phyloP scores from a whole-genome alignment of 1,284 basidiomycete species.

The Austroboletus rostrupii region DNA sequence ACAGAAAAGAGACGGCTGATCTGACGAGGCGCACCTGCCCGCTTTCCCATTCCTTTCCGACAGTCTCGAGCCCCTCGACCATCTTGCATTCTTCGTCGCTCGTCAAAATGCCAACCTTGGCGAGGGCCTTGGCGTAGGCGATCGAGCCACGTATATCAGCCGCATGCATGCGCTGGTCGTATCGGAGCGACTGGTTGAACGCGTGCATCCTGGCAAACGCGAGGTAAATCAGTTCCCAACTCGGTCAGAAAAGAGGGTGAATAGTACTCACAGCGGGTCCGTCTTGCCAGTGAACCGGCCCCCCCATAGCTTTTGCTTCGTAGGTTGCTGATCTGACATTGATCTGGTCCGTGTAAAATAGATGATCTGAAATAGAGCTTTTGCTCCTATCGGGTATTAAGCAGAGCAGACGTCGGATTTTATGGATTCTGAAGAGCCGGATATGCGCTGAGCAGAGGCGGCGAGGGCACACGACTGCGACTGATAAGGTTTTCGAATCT shows the following conservation, averaged over 20 bases:
- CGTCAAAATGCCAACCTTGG: conserved; percentile 77
- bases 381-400: not conserved
- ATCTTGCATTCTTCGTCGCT: conserved; percentile 74
- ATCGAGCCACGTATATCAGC: conserved; percentile 94
- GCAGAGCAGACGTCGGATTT: not conserved
- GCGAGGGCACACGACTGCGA: no score
- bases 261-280: conserved; percentile 69
- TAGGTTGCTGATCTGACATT: conserved; percentile 53
- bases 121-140: conserved; percentile 88
- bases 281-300: conserved; percentile 87
- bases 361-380: not conserved
- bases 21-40: conserved; percentile 49
- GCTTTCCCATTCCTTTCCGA: conserved; percentile 83
- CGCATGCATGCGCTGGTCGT: conserved; percentile 91
- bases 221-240: not conserved
- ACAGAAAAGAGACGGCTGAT: not conserved
- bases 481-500: not conserved
- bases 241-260: not conserved
- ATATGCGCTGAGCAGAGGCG: not conserved
- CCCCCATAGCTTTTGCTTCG: conserved; percentile 85
- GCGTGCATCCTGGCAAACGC: conserved; percentile 76
- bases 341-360: not conserved
- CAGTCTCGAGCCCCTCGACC: conserved; percentile 70
- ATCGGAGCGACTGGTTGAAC: conserved; percentile 93
- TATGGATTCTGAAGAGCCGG: not conserved